Conservation (phyloP, 1,139 yeast genomes). For the Lodderomyces metapsilosis region DNA sequence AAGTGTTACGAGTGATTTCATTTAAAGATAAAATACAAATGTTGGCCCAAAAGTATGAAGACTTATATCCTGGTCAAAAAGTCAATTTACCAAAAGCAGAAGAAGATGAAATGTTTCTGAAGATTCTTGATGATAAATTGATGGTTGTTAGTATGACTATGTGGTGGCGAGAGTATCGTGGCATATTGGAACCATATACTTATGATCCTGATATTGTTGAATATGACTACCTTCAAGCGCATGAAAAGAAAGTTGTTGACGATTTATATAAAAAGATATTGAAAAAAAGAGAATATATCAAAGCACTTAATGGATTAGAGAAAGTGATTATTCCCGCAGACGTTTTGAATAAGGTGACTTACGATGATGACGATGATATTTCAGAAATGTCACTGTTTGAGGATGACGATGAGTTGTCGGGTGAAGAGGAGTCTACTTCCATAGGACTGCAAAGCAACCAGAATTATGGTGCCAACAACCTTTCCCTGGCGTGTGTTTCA, state of each 20-base stretch:
- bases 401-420: not conserved
- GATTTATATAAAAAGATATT: conserved; percentile 4
- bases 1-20: not conserved
- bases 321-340: not conserved
- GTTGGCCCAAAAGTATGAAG: not conserved
- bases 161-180: conserved; percentile 6
- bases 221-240: not conserved
- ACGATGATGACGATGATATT: not conserved
- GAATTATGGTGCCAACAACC: not conserved
- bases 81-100: not conserved
- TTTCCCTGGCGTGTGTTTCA: not conserved
- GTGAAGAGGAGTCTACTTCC: not conserved
- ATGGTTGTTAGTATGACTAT: conserved; percentile 9
- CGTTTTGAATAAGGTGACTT: not conserved
- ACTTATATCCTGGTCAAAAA: not conserved
- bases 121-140: conserved; percentile 7
- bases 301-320: not conserved
- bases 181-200: conserved; percentile 9
- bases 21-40: conserved; percentile 1
- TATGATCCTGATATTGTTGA: conserved; percentile 11
- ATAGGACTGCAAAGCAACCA: no score
- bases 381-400: not conserved
- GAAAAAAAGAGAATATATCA: conserved; percentile 1
- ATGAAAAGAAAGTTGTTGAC: not conserved
- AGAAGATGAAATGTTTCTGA: not conserved